Conservation (phyloP, 306 rosid genomes). For the Lotus japonicus region DNA sequence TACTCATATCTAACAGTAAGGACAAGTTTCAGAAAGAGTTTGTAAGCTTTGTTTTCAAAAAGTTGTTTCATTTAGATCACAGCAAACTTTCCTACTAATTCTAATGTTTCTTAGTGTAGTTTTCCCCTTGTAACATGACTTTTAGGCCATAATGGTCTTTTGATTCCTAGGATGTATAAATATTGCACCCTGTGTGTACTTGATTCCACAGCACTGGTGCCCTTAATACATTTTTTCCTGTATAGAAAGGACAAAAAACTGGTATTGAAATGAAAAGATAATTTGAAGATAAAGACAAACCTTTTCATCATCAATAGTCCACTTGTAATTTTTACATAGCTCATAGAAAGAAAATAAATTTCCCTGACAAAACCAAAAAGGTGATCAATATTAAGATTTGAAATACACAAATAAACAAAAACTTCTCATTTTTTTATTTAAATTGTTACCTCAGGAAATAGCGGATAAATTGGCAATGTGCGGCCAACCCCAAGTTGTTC, state of each 20-base stretch:
- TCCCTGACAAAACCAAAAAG: conserved; percentile 51
- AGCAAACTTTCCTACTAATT: neutral
- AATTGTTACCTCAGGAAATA: conserved; percentile 67
- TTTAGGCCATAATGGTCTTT: neutral
- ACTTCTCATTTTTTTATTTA: neutral
- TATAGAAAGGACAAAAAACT: neutral
- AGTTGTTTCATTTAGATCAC: neutral
- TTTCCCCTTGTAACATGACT: neutral
- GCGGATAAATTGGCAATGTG: conserved; percentile 77
- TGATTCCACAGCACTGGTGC: neutral
- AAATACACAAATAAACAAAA: conserved; percentile 6
- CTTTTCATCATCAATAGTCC: conserved; percentile 88
- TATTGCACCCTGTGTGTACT: neutral
- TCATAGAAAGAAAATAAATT: conserved; percentile 78
- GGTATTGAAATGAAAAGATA: neutral
- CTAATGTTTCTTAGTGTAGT: neutral
- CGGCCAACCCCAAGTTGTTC: conserved; percentile 75
- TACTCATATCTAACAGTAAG: neutral
- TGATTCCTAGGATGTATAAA: neutral
- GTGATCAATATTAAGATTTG: conserved; percentile 18
- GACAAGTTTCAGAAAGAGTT: neutral
- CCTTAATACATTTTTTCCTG: neutral
- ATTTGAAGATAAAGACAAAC: conserved; percentile 30
- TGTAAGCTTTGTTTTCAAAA: neutral
- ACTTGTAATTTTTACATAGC: conserved; percentile 76